A percentile compares a stretch with the other conserved stretches of the same genome.
phyloP scores from a whole-genome alignment of 805 yeast species.

The Lachancea sp. region DNA sequence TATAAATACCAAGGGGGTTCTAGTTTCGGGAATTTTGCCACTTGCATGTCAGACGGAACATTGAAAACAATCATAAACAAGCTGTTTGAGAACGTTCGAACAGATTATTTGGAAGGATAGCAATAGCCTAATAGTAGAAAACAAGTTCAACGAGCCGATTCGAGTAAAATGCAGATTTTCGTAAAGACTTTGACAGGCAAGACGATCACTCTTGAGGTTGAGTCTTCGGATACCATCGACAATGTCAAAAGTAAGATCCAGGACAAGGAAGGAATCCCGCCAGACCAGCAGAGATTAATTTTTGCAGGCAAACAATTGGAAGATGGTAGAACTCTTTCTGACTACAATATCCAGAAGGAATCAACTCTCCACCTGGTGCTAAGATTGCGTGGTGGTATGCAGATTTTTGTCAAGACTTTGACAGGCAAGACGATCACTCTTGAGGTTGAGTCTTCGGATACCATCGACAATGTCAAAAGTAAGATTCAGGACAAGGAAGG shows the following conservation, averaged over 20 bases:
- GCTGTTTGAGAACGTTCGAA: not conserved
- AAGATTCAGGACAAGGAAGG: slow-evolving; percentile 90
- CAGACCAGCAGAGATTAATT: slow-evolving; percentile 63
- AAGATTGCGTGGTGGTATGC: slow-evolving; percentile 74
- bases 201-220: slow-evolving; percentile 90
- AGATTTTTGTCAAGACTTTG: slow-evolving; percentile 82
- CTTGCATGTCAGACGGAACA: no score
- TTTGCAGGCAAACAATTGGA: slow-evolving; percentile 68
- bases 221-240: slow-evolving; percentile 89
- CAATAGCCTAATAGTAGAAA: not conserved
- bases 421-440: slow-evolving; percentile 88
- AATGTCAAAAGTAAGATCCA: slow-evolving; percentile 76
- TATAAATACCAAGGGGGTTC: slow-evolving; percentile 8
- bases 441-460: slow-evolving; percentile 87
- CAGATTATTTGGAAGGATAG: not conserved
- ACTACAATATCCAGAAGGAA: slow-evolving; percentile 67
- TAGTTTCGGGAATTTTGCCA: slow-evolving; percentile 1
- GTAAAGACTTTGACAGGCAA: slow-evolving; percentile 97
- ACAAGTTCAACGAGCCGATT: not conserved
- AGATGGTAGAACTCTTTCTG: slow-evolving; percentile 65
- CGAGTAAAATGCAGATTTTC: slow-evolving; percentile 74
- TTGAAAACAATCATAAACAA: no score
- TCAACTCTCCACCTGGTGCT: slow-evolving; percentile 64
- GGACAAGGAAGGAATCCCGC: slow-evolving; percentile 67
- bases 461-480: slow-evolving; percentile 90